Percentiles rank a stretch among this genome's conserved stretches.
Evolutionary conservation across 495 filamentous ascomycete genomes (phyloP).

Genomic region (Cercophora newfieldiana): DNA sequence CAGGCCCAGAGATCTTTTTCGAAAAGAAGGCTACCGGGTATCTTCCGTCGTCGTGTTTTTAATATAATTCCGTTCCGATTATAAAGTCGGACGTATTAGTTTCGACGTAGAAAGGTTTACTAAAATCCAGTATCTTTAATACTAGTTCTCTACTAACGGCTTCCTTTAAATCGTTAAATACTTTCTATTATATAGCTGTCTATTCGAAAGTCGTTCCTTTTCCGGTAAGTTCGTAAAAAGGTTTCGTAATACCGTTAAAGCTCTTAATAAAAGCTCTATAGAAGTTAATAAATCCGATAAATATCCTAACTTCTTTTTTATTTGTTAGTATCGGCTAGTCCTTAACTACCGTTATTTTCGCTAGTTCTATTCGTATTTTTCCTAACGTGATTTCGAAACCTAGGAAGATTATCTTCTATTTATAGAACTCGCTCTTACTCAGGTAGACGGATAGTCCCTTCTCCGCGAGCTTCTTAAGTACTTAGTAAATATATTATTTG

Average conservation of each 20-base stretch:
- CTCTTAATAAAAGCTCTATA: not conserved
- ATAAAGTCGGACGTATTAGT: not conserved
- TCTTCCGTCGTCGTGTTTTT: not conserved
- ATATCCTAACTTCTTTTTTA: not conserved
- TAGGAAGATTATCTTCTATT: slow-evolving; percentile 2
- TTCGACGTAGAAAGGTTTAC: not conserved
- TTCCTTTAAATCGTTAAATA: not conserved
- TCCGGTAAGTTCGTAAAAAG: not conserved
- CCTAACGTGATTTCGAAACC: not conserved
- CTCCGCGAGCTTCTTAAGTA: not conserved
- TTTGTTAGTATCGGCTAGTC: not conserved
- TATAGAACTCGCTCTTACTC: not conserved
- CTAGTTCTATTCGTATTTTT: not conserved
- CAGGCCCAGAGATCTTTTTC: not conserved
- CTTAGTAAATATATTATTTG: slow-evolving; percentile 4
- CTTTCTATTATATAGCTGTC: not conserved
- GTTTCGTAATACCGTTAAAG: not conserved
- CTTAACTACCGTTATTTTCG: not conserved
- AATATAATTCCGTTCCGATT: not conserved
- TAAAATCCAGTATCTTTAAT: not conserved
- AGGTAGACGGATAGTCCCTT: not conserved
- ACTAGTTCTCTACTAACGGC: not conserved
- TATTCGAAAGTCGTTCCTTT: not conserved
- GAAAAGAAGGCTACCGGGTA: not conserved
- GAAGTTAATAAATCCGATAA: not conserved